These are phyloP conservation scores for Phytophthora hybrid DNA, from an alignment of 352 stramenopile species.

Conservation along the genomic window DNA sequence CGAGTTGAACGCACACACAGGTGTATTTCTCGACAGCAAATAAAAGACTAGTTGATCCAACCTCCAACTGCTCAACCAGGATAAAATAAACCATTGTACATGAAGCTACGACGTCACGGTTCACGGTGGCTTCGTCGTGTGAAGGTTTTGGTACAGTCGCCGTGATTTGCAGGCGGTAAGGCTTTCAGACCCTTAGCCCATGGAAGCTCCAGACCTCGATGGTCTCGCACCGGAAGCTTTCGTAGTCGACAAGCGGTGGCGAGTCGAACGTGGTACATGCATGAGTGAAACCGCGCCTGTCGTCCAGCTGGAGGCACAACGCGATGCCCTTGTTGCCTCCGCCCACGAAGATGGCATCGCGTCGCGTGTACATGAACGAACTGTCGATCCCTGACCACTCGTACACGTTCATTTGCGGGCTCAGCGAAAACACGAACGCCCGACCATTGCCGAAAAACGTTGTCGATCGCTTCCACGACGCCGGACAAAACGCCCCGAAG, in stretches of 20 bases:
- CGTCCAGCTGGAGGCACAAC: slow-evolving; percentile 75
- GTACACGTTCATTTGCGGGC: slow-evolving; percentile 61
- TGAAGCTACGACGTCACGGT: slow-evolving; percentile 33
- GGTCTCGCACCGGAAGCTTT: slow-evolving; percentile 68
- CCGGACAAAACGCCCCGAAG: slow-evolving; percentile 78
- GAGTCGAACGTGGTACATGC: slow-evolving; percentile 74
- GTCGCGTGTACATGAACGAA: slow-evolving; percentile 76
- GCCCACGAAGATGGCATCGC: slow-evolving; percentile 68
- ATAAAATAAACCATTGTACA: slow-evolving; percentile 45
- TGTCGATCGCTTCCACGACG: slow-evolving; percentile 62
- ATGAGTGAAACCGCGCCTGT: slow-evolving; percentile 73
- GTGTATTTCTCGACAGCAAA: too few relatives aligned
- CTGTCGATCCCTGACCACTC: slow-evolving; percentile 71
- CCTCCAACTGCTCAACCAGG: slow-evolving; percentile 1
- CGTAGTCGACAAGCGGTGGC: slow-evolving; percentile 53
- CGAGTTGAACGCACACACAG: too few relatives aligned
- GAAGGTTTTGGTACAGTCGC: slow-evolving; percentile 11
- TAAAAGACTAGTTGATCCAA: too few relatives aligned
- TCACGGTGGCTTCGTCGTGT: slow-evolving; percentile 23
- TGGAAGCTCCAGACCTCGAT: slow-evolving; percentile 82
- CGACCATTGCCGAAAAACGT: slow-evolving; percentile 80
- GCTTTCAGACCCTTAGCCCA: slow-evolving; percentile 61
- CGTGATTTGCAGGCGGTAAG: background rate
- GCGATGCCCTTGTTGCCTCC: slow-evolving; percentile 75
- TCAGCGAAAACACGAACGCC: slow-evolving; percentile 79